phyloP scores from a whole-genome alignment of 169 alveolate species.

The Theileria orientalis region DNA sequence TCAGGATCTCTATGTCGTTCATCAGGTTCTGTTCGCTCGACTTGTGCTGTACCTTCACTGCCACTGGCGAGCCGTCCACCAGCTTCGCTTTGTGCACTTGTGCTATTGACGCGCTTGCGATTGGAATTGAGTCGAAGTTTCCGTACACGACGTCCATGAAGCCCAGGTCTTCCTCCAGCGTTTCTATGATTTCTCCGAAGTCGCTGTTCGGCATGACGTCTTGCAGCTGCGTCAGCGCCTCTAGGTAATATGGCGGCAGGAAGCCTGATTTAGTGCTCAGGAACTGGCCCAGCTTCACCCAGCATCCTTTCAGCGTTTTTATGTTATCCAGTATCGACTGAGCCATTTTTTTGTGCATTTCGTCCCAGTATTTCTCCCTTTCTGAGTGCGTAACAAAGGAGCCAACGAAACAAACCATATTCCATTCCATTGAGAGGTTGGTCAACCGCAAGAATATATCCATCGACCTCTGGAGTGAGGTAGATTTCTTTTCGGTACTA shows the following conservation, averaged over 20 bases:
- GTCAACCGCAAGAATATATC: conserved; percentile 45
- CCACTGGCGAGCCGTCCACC: conserved; percentile 72
- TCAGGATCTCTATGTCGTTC: conserved; percentile 75
- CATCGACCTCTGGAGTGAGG: conserved; percentile 57
- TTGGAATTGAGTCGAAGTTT: conserved; percentile 73
- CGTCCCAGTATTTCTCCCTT: conserved; percentile 82
- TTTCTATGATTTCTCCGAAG: conserved; percentile 69
- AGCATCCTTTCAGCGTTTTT: conserved; percentile 86
- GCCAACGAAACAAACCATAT: conserved; percentile 51
- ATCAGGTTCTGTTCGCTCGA: conserved; percentile 74
- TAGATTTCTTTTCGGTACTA: neutral
- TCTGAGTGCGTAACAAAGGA: conserved; percentile 42
- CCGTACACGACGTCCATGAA: conserved; percentile 60
- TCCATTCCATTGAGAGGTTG: conserved; percentile 69
- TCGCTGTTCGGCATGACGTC: conserved; percentile 86
- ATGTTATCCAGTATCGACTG: conserved; percentile 81
- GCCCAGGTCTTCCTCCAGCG: conserved; percentile 81
- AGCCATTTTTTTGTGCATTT: conserved; percentile 86
- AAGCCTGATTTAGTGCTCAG: conserved; percentile 87
- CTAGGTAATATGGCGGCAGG: conserved; percentile 84
- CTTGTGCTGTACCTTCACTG: conserved; percentile 80
- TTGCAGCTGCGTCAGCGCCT: conserved; percentile 82
- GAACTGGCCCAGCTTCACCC: conserved; percentile 92
- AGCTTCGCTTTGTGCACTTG: conserved; percentile 79
- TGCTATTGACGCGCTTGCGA: conserved; percentile 84